Conservation (phyloP, 129 eudicot genomes). For the Lactuca sativa region DNA sequence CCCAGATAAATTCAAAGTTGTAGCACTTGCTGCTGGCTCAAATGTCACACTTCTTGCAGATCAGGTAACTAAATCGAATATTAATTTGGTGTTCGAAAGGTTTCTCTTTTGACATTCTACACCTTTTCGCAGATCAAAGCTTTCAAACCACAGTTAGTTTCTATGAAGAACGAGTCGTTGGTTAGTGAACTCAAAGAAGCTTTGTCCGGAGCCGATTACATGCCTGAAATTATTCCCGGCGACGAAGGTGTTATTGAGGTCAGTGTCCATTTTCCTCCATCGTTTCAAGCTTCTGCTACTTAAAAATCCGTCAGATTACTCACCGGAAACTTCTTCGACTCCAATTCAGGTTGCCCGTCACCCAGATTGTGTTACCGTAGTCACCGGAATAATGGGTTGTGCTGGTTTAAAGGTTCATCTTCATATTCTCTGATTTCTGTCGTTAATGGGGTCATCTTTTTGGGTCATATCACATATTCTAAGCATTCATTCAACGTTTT, state of each 20-base stretch:
- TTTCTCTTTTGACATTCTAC: neutral
- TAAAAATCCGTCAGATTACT: neutral
- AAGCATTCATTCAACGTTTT: slow-evolving; percentile 3
- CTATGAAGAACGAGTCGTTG: slow-evolving; percentile 72
- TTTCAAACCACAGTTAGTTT: slow-evolving; percentile 83
- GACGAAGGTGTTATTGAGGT: slow-evolving; percentile 94
- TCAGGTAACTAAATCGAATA: slow-evolving; percentile 59
- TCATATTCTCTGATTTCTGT: no score
- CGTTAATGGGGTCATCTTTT: neutral
- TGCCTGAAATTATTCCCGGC: slow-evolving; percentile 96
- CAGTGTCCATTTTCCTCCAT: slow-evolving; percentile 9
- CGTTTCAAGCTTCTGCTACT: neutral
- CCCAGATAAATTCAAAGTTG: slow-evolving; percentile 91
- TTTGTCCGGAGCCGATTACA: slow-evolving; percentile 72
- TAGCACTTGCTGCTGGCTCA: slow-evolving; percentile 98
- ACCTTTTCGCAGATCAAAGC: slow-evolving; percentile 58
- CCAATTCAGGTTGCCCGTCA: slow-evolving; percentile 85
- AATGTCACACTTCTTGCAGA: slow-evolving; percentile 99
- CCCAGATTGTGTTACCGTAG: slow-evolving; percentile 91
- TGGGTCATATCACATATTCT: neutral
- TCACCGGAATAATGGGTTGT: slow-evolving; percentile 99
- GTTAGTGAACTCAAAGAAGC: slow-evolving; percentile 86
- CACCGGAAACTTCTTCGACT: neutral
- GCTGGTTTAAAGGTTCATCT: slow-evolving; percentile 88
- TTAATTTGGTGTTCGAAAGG: neutral